Evolutionary conservation across 257 asterid species (phyloP).

Genomic region (Fraxinus cuspidata): DNA sequence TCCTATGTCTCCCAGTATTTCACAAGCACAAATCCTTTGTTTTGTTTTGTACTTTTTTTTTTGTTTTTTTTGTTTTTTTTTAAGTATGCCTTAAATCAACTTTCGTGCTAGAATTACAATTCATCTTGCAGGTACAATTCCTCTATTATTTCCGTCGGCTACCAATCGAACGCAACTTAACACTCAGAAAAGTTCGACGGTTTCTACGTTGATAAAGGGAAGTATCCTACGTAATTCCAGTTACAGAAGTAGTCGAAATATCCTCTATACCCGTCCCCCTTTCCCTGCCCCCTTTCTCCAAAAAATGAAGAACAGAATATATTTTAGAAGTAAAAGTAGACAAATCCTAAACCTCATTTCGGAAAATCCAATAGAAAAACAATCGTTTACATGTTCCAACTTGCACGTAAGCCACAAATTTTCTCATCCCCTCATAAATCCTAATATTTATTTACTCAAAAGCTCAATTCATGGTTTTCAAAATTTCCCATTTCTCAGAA

Average conservation of each 20-base stretch:
- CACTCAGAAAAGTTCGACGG: conserved; percentile 41
- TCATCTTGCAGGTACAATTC: conserved; percentile 26
- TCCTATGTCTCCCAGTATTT: conserved; percentile 13
- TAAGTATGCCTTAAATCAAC: background rate
- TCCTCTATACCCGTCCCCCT: background rate
- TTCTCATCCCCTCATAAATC: background rate
- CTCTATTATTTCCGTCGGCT: background rate
- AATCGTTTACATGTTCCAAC: background rate
- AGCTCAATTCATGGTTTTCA: background rate
- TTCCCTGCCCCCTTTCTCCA: too few relatives aligned
- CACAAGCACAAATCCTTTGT: background rate
- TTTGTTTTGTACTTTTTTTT: too few relatives aligned
- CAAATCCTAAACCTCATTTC: background rate
- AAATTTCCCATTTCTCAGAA: background rate
- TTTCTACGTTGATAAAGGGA: conserved; percentile 52
- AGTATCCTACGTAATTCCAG: conserved; percentile 7
- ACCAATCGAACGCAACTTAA: background rate
- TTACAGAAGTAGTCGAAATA: conserved; percentile 10
- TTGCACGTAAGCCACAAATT: background rate
- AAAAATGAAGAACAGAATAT: background rate
- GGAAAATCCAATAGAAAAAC: background rate
- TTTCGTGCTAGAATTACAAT: background rate
- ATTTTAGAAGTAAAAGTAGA: background rate
- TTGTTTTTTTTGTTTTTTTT: too few relatives aligned
- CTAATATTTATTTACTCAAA: background rate